Base-by-base conservation (phyloP, 2,329 filamentous ascomycete species). In the Aspergillus flavus region DNA sequence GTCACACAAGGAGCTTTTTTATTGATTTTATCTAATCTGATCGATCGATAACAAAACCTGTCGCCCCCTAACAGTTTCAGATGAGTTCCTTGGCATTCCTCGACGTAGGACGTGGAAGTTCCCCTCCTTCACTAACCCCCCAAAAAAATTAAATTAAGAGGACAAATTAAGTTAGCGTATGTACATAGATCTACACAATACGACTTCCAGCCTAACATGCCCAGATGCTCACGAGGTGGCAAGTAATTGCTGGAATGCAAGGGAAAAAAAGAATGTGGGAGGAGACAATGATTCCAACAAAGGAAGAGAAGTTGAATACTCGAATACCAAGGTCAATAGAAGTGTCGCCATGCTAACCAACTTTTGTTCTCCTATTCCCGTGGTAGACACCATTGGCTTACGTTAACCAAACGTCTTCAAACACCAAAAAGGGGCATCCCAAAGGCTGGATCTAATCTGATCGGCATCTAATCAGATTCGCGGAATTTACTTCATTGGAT, bases 391-490 rank as follows among this genome's bases (percentile, higher is more conserved):
- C 12, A 30, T 26, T 50, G 23, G 26, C 46, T 50, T 52, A 21
- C 46, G 26, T 52, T 23, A 54, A 36, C 52, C 7, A 28, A 12
- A 34, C 11, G 14, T 21, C 10, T 19, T 26, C 56, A 48, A 39
- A 21, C 32, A 30, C 16, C 11, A 58, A 46, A 21, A 21, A 32
- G 39, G 36, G 26, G 46, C 16, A 30, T 39, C 19, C 23, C 32
- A 60, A 45, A 19, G 5, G 6, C 32, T 7, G 32, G 26, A 67
- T 67, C 66, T 67, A 67, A 67, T 67, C 66, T 52, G 64, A 67
- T 66, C 66, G 39, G 45, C 64, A 67, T 67, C 66, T 67, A 66
- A 67, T 66, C 66, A 64, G 66, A 67, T 66, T 55, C 23, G 30
- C 56, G 19, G 43, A 23, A 11, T 45, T 30, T 36, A 45, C 48